Evolutionary conservation across 139 green algal genomes (phyloP).

Genomic region (Chlorella sp.): DNA sequence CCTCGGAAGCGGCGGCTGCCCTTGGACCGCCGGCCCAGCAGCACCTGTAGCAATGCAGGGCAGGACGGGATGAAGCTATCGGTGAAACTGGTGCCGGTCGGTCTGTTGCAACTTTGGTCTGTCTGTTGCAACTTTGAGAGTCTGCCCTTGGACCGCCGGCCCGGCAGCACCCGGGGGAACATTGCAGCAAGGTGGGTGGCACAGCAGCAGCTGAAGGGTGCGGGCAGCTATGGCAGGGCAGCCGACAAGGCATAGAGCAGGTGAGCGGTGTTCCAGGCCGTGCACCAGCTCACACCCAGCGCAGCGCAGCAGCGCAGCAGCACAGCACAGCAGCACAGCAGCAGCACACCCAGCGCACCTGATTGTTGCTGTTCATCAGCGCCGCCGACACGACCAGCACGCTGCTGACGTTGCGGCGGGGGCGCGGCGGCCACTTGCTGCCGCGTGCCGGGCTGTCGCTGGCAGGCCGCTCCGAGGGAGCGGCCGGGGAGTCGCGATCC

Average conservation of each 20-base stretch:
- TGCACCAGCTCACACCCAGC: background rate
- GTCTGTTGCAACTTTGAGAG: too few species aligned
- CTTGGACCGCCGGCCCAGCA: constrained; percentile 7
- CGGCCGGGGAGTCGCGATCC: background rate
- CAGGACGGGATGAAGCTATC: too few species aligned
- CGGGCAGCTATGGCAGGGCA: too few species aligned
- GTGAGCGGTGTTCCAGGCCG: too few species aligned
- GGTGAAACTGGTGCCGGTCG: too few species aligned
- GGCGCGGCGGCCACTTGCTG: constrained; percentile 6
- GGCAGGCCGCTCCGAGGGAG: background rate
- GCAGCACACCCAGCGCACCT: background rate
- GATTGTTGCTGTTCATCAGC: constrained; percentile 5
- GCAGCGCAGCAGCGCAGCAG: background rate
- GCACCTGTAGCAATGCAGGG: background rate
- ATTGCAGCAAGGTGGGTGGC: too few species aligned
- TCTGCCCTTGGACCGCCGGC: constrained; percentile 6
- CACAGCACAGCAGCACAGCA: background rate
- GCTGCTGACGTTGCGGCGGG: background rate
- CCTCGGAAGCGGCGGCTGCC: constrained; percentile 9
- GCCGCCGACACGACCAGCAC: constrained; percentile 27
- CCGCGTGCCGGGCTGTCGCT: background rate
- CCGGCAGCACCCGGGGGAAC: constrained; percentile 25
- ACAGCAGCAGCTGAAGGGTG: too few species aligned
- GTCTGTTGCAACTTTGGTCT: too few species aligned
- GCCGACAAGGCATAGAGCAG: too few species aligned